A percentile compares a stretch with the other conserved stretches of the same genome.
Conservation (phyloP, 148 eudicot species). For the Agrostemma githago region DNA sequence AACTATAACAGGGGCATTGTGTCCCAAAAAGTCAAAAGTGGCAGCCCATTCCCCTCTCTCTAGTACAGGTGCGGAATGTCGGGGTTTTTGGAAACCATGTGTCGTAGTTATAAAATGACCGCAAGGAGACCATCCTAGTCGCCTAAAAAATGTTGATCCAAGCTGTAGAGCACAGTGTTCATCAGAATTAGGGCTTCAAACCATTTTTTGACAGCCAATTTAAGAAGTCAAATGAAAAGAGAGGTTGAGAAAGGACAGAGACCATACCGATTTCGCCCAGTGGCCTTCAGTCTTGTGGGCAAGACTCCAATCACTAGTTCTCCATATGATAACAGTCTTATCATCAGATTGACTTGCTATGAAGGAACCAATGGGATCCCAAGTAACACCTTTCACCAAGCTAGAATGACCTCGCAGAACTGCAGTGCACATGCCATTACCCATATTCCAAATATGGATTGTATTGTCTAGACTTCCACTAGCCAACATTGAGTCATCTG, state of each 20-base stretch:
- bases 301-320: constrained; percentile 97
- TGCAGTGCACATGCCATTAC: constrained; percentile 88
- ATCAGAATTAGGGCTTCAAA: constrained; percentile 17
- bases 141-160: constrained; percentile 96
- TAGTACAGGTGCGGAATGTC: constrained; percentile 96
- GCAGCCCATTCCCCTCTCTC: constrained; percentile 99
- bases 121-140: constrained; percentile 98
- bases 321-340: constrained; percentile 96
- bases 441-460: constrained; percentile 89
- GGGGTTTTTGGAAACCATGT: constrained; percentile 96
- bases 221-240: background rate
- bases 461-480: constrained; percentile 97
- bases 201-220: constrained; percentile 11
- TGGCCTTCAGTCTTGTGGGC: constrained; percentile 97
- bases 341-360: constrained; percentile 97
- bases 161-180: constrained; percentile 48
- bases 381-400: constrained; percentile 92
- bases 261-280: constrained; percentile 95
- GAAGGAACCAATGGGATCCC: constrained; percentile 99
- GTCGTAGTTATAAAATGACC: constrained; percentile 96
- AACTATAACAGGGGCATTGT: constrained; percentile 92
- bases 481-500: constrained; percentile 45
- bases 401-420: constrained; percentile 97
- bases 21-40: constrained; percentile 95
- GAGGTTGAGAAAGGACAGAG: background rate